Conservation (phyloP, 495 filamentous ascomycete genomes). For the Penicillium coprophilum region DNA sequence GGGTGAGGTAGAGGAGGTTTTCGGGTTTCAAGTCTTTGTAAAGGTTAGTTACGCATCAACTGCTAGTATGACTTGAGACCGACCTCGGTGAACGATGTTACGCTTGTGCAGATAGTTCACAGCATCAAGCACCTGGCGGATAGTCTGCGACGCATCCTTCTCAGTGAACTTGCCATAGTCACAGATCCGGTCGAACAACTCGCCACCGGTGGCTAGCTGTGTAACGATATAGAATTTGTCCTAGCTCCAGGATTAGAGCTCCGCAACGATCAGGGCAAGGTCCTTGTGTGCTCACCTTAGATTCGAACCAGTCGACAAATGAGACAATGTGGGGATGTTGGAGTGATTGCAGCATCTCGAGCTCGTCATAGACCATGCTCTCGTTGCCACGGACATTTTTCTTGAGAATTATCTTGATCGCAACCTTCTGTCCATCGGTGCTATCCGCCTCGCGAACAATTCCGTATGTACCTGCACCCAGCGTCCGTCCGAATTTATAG, state of each 20-base stretch:
- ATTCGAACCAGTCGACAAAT: conserved; percentile 99
- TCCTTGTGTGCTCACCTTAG: conserved; percentile 51
- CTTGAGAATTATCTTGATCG: conserved; percentile 99
- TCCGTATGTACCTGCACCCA: conserved; percentile 97
- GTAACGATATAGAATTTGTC: conserved; percentile 99
- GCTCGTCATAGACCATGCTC: conserved; percentile 96
- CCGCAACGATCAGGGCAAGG: background rate
- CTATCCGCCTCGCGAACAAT: conserved; percentile 92
- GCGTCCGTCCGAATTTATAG: conserved; percentile 88
- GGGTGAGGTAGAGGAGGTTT: conserved; percentile 91
- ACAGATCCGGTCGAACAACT: conserved; percentile 97
- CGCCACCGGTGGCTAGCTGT: conserved; percentile 91
- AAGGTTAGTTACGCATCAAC: conserved; percentile 8
- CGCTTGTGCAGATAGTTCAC: conserved; percentile 93
- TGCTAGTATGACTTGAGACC: conserved; percentile 13
- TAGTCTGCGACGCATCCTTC: conserved; percentile 95
- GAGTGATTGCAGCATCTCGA: conserved; percentile 85
- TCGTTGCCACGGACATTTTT: conserved; percentile 99
- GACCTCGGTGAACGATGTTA: conserved; percentile 96
- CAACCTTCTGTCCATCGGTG: conserved; percentile 77
- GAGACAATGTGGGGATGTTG: conserved; percentile 95
- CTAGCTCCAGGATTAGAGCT: conserved; percentile 44
- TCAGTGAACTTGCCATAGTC: conserved; percentile 98
- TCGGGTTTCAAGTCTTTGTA: conserved; percentile 90
- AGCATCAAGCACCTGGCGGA: conserved; percentile 90